Base-by-base conservation (phyloP, 1,139 yeast genomes). In the Debaryomyces robertsiae region DNA sequence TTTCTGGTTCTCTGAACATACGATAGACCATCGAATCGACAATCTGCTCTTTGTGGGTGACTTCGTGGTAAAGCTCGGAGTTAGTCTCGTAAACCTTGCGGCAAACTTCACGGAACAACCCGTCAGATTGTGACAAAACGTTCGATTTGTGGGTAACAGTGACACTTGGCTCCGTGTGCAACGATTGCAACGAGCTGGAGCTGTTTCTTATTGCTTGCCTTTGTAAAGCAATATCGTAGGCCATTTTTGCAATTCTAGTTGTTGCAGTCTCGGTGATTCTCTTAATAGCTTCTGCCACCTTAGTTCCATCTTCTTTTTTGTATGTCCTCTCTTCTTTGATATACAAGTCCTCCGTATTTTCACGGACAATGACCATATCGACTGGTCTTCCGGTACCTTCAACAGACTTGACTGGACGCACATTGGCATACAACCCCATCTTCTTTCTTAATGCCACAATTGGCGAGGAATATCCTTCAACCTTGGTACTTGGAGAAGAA, bases 1-100 rank as follows among this genome's bases (percentile, higher is more conserved):
- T 83, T 61, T 90, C 91, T 40, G 98, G 98, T 67, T 93, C 97
- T 68, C 97, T 83, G 82, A 93, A 93, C 91, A 93, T 81, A 65
- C 96, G 81, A 81, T 93, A 93, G 45, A 93, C 98, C 98, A 94
- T 93, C 18, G 98, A 90, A 73, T 93, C 98, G 38, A 93, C 98
- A 61, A 93, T 91, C 74, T 93, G 98, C 71, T 93, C 98, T 62
- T 87, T 87, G 67, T 89, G 77, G 33, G 72, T 76, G 44, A 90
- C 73, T 29, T 77, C 61, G 19, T 73, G 73, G 61, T 76, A 87
- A 53, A 69, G 66, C 43, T 72, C 81, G 43, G 72, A 68, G 68
- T 83, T 78, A 45, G 80, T 75, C 52, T 84, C 84, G 68, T 85
- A 90, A 37, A 87, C 84, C 45, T 77, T 76, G 61, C 82, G 83